These are phyloP conservation scores for Xeromyces bisporus DNA, from an alignment of 495 filamentous ascomycete genomes.

Conservation along the genomic window DNA sequence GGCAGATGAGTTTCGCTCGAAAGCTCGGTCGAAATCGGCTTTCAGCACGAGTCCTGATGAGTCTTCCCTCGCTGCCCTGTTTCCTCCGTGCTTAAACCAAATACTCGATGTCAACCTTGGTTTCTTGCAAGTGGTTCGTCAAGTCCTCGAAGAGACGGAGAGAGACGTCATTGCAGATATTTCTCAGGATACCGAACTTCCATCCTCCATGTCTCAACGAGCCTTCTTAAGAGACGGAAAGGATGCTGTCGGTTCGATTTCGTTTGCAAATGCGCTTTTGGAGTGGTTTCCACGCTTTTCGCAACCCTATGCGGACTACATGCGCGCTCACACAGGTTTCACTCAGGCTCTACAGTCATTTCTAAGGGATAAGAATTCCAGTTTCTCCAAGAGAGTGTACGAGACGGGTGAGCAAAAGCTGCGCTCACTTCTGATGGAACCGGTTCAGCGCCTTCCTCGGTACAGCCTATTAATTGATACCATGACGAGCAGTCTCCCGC, in stretches of 20 bases:
- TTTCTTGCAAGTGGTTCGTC: conserved; percentile 58
- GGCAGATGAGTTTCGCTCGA: conserved; percentile 52
- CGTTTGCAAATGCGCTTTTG: conserved; percentile 59
- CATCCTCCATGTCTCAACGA: conserved; percentile 19
- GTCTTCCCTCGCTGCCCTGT: conserved; percentile 54
- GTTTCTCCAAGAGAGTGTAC: conserved; percentile 59
- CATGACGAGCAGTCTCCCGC: conserved; percentile 67
- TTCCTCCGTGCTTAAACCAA: conserved; percentile 58
- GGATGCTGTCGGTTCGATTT: conserved; percentile 57
- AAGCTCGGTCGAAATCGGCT: conserved; percentile 36
- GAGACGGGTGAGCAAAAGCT: conserved; percentile 81
- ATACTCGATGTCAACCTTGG: conserved; percentile 65
- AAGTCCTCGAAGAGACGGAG: conserved; percentile 68
- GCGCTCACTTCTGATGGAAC: conserved; percentile 88
- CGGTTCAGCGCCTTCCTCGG: conserved; percentile 83
- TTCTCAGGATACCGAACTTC: conserved; percentile 33
- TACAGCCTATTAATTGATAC: conserved; percentile 95
- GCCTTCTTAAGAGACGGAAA: conserved; percentile 25
- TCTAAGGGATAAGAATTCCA: conserved; percentile 54
- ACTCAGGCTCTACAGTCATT: conserved; percentile 61
- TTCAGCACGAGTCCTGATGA: conserved; percentile 57
- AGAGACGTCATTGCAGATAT: conserved; percentile 58
- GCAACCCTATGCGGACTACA: conserved; percentile 77
- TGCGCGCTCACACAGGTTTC: conserved; percentile 70
- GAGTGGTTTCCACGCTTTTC: conserved; percentile 87